Evolutionary conservation across 106 monocot species (phyloP).

Genomic region (Allium sativum): DNA sequence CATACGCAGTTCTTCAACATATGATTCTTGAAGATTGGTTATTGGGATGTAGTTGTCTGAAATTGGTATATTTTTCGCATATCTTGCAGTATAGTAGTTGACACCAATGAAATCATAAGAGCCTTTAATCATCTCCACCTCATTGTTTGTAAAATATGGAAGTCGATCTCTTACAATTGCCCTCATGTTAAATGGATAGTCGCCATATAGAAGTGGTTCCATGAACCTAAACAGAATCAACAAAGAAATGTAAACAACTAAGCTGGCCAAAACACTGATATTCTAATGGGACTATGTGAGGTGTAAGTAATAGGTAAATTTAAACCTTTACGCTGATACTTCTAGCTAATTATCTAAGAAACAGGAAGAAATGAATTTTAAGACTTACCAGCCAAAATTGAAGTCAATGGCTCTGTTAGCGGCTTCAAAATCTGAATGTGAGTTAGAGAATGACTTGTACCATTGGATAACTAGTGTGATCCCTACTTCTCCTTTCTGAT

Average conservation of each 20-base stretch:
- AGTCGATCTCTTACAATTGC: slow-evolving; percentile 17
- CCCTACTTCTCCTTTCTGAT: slow-evolving; percentile 21
- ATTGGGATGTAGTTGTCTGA: background rate
- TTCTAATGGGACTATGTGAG: too few species aligned
- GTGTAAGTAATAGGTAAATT: too few species aligned
- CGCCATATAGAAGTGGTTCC: slow-evolving; percentile 36
- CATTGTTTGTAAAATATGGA: slow-evolving; percentile 21
- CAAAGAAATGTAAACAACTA: background rate
- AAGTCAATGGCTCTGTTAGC: slow-evolving; percentile 8
- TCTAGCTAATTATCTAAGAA: too few species aligned
- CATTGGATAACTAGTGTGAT: slow-evolving; percentile 11
- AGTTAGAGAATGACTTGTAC: background rate
- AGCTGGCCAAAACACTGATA: too few species aligned
- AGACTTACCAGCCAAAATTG: slow-evolving; percentile 17
- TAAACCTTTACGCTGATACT: too few species aligned
- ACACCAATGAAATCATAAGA: slow-evolving; percentile 40
- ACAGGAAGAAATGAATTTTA: too few species aligned
- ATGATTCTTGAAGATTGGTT: slow-evolving; percentile 13
- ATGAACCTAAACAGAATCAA: slow-evolving; percentile 21
- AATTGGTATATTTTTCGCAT: background rate
- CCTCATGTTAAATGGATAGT: slow-evolving; percentile 39
- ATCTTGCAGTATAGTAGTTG: slow-evolving; percentile 34
- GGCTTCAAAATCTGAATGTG: background rate
- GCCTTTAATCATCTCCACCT: slow-evolving; percentile 13
- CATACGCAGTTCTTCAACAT: background rate